Evolutionary conservation across 2,329 filamentous ascomycete genomes (phyloP).

Genomic region (Epichloe scottii): DNA sequence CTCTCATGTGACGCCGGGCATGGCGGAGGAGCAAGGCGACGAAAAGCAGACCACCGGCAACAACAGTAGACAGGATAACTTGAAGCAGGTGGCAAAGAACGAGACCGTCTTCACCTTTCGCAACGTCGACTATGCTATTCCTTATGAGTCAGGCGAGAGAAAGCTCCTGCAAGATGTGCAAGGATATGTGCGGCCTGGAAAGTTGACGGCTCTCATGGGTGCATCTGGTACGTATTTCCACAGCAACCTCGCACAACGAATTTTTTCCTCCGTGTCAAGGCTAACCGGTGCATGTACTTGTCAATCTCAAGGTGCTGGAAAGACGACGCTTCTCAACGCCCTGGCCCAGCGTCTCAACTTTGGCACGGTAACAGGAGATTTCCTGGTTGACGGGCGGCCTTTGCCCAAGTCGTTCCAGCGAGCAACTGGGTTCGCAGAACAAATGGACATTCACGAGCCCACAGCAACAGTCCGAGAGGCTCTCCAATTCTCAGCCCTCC

Average conservation of each 20-base stretch:
- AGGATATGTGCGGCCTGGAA: slow-evolving; percentile 76
- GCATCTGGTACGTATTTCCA: slow-evolving; percentile 26
- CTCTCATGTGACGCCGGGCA: slow-evolving; percentile 47
- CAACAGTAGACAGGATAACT: slow-evolving; percentile 13
- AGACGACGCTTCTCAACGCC: slow-evolving; percentile 63
- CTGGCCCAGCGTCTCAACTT: slow-evolving; percentile 64
- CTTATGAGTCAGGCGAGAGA: slow-evolving; percentile 49
- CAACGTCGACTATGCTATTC: slow-evolving; percentile 36
- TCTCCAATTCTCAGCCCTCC: slow-evolving; percentile 50
- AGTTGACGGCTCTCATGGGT: slow-evolving; percentile 67
- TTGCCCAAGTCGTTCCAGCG: slow-evolving; percentile 67
- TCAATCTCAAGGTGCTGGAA: slow-evolving; percentile 36
- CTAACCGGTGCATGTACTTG: too few species aligned
- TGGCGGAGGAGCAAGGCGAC: slow-evolving; percentile 23
- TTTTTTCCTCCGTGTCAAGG: neutral
- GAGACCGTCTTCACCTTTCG: slow-evolving; percentile 45
- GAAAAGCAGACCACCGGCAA: slow-evolving; percentile 16
- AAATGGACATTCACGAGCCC: slow-evolving; percentile 55
- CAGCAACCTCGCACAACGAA: neutral
- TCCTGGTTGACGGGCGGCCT: slow-evolving; percentile 63
- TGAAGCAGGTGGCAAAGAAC: slow-evolving; percentile 45
- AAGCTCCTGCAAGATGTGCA: slow-evolving; percentile 64
- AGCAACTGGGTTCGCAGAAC: slow-evolving; percentile 58
- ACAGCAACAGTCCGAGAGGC: slow-evolving; percentile 56
- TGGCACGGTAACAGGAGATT: slow-evolving; percentile 64